Conservation (phyloP, 768 basidiomycete species). For the Tephrocybe sp. region DNA sequence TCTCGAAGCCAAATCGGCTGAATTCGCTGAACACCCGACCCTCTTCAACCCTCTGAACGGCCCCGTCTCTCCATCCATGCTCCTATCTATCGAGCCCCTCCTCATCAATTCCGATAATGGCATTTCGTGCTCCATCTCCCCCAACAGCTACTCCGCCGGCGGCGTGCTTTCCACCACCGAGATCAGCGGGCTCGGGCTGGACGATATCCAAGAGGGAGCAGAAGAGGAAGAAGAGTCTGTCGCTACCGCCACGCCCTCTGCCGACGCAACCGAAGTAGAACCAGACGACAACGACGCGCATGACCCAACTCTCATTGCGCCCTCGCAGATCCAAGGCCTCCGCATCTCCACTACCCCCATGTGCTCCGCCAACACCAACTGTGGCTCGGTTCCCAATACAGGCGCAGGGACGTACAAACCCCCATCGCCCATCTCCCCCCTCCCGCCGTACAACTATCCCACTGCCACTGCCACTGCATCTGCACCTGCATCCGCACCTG, state of each 20-base stretch:
- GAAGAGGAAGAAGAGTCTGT: constrained; percentile 49
- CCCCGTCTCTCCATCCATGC: constrained; percentile 13
- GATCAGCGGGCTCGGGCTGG: constrained; percentile 31
- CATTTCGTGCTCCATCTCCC: constrained; percentile 33
- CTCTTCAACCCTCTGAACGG: neutral
- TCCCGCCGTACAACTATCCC: constrained; percentile 21
- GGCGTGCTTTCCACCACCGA: constrained; percentile 23
- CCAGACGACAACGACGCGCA: constrained; percentile 10
- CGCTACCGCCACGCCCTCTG: constrained; percentile 12
- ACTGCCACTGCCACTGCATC: neutral
- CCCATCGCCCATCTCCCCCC: constrained; percentile 25
- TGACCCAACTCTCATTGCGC: constrained; percentile 23
- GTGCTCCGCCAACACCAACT: constrained; percentile 17
- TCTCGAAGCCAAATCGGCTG: neutral
- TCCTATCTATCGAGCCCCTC: constrained; percentile 52
- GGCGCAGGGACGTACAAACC: constrained; percentile 17
- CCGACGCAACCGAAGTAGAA: constrained; percentile 13
- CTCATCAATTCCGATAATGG: constrained; percentile 23
- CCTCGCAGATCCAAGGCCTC: constrained; percentile 53
- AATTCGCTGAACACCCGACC: constrained; percentile 2
- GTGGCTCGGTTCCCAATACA: constrained; percentile 19
- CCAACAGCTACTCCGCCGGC: constrained; percentile 20
- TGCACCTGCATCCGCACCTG: no score
- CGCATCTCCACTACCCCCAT: constrained; percentile 47
- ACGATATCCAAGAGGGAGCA: constrained; percentile 61